Percentiles rank a stretch among this genome's conserved stretches.
These are phyloP conservation scores for Chlorella sp. DNA, from an alignment of 139 green algal genomes.

Conservation along the genomic window DNA sequence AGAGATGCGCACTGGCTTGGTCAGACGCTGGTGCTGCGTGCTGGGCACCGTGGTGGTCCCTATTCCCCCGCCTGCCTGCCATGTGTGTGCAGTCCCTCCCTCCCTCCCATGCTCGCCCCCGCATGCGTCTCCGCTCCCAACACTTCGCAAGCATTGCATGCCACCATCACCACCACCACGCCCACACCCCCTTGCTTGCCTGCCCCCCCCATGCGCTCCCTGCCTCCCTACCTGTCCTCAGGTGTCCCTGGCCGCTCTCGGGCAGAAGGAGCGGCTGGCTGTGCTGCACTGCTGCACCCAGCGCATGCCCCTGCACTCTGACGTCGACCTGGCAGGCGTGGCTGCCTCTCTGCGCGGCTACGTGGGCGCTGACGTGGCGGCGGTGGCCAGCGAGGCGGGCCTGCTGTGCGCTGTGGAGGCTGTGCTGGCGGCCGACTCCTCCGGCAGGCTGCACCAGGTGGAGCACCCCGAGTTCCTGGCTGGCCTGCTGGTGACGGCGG, in stretches of 20 bases:
- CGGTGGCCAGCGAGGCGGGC: constrained; percentile 41
- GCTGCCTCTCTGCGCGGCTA: constrained; percentile 39
- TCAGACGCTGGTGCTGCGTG: no score
- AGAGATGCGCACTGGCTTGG: no score
- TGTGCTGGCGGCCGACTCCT: constrained; percentile 7
- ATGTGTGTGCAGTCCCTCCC: no score
- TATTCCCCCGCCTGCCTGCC: no score
- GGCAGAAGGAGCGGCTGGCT: constrained; percentile 68
- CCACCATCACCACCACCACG: background rate
- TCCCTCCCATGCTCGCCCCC: no score
- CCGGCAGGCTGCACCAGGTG: background rate
- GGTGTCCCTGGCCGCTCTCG: constrained; percentile 88
- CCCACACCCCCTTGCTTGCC: background rate
- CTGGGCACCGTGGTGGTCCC: no score
- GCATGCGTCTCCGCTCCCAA: no score
- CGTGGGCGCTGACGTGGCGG: constrained; percentile 45
- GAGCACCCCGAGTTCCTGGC: background rate
- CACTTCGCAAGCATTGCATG: background rate
- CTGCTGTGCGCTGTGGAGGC: constrained; percentile 39
- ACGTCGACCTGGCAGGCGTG: constrained; percentile 68
- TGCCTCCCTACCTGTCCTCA: constrained; percentile 76
- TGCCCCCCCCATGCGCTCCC: background rate
- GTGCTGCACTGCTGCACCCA: constrained; percentile 85
- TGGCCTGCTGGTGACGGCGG: background rate
- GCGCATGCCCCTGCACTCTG: constrained; percentile 69